A percentile compares a stretch with the other conserved stretches of the same genome.
These are phyloP conservation scores for Pelargonium nanum DNA, from an alignment of 345 rosid genomes.

Conservation along the genomic window DNA sequence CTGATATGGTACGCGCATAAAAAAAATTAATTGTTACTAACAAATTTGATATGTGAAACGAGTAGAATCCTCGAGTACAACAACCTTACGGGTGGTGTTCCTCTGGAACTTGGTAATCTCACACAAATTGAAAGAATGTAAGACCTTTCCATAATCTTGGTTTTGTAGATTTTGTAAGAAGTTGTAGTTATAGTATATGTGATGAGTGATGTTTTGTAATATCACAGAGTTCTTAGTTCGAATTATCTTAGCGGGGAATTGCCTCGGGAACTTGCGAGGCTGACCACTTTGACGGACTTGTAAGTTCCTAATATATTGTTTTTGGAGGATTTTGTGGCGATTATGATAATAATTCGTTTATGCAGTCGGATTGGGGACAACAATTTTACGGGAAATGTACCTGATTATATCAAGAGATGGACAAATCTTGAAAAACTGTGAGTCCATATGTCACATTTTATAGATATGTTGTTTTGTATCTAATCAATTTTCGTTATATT, in stretches of 20 bases:
- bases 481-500: not conserved
- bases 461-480: not conserved
- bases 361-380: slow-evolving; percentile 8
- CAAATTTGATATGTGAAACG: not conserved
- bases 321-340: too few relatives aligned
- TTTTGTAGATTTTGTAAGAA: fast-evolving
- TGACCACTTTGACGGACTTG: slow-evolving; percentile 1
- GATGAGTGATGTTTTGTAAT: not conserved
- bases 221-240: slow-evolving; percentile 9
- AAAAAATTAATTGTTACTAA: too few relatives aligned
- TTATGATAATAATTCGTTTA: too few relatives aligned
- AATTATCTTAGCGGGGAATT: slow-evolving; percentile 16
- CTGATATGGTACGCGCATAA: too few relatives aligned
- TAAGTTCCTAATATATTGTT: not conserved
- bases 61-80: slow-evolving; percentile 3
- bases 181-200: too few relatives aligned
- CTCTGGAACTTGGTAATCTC: slow-evolving; percentile 7
- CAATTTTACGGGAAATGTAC: slow-evolving; percentile 6
- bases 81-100: slow-evolving; percentile 6
- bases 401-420: slow-evolving; percentile 6
- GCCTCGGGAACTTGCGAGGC: slow-evolving; percentile 9
- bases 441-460: not conserved
- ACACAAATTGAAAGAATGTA: not conserved
- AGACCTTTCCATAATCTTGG: not conserved
- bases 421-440: slow-evolving; percentile 1